A percentile compares a stretch with the other conserved stretches of the same genome.
These are phyloP conservation scores for Hyaloscypha variabilis DNA, from an alignment of 495 filamentous ascomycete species.

Conservation along the genomic window DNA sequence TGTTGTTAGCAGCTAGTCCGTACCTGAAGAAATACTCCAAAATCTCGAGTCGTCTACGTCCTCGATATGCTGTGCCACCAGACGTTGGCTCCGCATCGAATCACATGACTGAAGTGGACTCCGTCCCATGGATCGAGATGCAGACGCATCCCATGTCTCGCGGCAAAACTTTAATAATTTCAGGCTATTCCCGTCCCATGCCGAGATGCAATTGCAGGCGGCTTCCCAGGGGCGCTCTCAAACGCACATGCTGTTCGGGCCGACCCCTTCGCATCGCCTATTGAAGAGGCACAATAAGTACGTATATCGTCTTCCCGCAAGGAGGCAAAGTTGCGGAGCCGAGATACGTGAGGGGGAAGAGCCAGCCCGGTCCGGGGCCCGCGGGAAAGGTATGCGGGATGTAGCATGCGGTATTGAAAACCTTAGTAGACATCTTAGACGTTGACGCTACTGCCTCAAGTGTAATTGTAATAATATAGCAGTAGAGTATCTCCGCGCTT, in stretches of 20 bases:
- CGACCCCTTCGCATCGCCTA: background rate
- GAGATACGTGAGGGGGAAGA: background rate
- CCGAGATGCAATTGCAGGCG: background rate
- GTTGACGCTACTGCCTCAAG: too few species aligned
- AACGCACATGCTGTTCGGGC: background rate
- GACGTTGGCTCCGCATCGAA: background rate
- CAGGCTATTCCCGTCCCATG: background rate
- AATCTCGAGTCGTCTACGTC: background rate
- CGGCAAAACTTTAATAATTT: background rate
- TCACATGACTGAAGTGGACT: background rate
- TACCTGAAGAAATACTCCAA: background rate
- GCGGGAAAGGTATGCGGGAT: background rate
- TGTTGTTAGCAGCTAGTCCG: background rate
- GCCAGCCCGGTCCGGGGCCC: background rate
- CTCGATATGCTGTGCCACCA: background rate
- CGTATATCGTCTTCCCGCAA: too few species aligned
- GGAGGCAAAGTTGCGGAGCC: background rate
- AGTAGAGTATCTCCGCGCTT: too few species aligned
- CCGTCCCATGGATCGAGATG: background rate
- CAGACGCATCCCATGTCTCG: background rate
- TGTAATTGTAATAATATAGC: too few species aligned
- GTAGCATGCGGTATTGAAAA: background rate
- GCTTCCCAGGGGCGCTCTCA: background rate
- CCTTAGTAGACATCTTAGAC: background rate
- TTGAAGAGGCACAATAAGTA: background rate